phyloP scores from a whole-genome alignment of 768 basidiomycete genomes.

The Phylloporus sp. region DNA sequence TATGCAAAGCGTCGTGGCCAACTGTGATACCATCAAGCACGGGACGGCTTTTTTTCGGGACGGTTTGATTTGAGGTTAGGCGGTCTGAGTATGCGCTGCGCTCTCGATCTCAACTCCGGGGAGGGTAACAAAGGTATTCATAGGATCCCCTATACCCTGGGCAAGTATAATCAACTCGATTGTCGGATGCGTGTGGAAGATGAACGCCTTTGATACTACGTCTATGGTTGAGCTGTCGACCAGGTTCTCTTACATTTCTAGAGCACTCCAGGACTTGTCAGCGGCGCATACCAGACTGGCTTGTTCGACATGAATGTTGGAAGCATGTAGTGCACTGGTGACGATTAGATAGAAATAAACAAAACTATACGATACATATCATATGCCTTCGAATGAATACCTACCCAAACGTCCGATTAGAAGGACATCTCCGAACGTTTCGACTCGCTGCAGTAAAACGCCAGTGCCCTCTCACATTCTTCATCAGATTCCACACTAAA shows the following conservation, averaged over 20 bases:
- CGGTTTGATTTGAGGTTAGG: too few relatives aligned
- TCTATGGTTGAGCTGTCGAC: neutral
- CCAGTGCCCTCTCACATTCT: slow-evolving; percentile 24
- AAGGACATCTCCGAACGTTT: neutral
- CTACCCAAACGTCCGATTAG: neutral
- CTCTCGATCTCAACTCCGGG: too few relatives aligned
- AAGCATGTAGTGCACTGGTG: slow-evolving; percentile 11
- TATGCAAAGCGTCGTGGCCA: too few relatives aligned
- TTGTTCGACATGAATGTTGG: neutral
- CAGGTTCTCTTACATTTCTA: neutral
- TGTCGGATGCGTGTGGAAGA: too few relatives aligned
- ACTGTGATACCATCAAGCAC: neutral
- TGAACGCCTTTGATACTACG: too few relatives aligned
- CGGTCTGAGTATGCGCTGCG: too few relatives aligned
- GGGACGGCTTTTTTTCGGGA: neutral
- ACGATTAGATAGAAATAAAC: slow-evolving; percentile 17
- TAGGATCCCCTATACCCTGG: too few relatives aligned
- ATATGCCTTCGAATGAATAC: neutral
- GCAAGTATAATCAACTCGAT: too few relatives aligned
- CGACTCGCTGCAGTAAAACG: slow-evolving; percentile 21
- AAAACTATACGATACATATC: slow-evolving; percentile 16
- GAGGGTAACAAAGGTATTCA: too few relatives aligned
- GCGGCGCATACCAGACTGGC: neutral
- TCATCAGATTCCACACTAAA: slow-evolving; percentile 21
- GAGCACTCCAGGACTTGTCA: too few relatives aligned